A percentile compares a stretch with the other conserved stretches of the same genome.
Evolutionary conservation across 1,284 basidiomycete genomes (phyloP).

Genomic region (Polyporus tsugae): DNA sequence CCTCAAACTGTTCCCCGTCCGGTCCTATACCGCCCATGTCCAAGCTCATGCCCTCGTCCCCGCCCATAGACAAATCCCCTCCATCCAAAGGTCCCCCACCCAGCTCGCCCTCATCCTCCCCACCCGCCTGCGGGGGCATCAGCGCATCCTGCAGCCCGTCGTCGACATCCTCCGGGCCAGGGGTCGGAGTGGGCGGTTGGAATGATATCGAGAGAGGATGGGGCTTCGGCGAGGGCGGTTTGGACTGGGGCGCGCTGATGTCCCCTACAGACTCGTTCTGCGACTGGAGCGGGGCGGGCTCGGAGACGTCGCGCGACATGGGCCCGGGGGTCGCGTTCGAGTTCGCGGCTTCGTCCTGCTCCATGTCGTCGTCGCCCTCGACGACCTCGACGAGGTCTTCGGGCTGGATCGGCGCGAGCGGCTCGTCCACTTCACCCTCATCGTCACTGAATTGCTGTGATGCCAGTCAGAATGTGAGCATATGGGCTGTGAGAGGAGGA

Average conservation of each 20-base stretch:
- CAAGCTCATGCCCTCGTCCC: conserved; percentile 46
- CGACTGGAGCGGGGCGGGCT: conserved; percentile 36
- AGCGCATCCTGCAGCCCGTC: conserved; percentile 41
- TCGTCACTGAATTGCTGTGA: conserved; percentile 82
- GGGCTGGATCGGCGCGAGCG: conserved; percentile 78
- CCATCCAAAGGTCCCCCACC: conserved; percentile 29
- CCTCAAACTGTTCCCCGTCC: conserved; percentile 67
- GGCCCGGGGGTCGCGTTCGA: conserved; percentile 49
- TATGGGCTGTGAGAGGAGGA: background rate
- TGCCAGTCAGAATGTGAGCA: background rate
- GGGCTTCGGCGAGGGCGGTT: conserved; percentile 70
- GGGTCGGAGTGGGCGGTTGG: conserved; percentile 45
- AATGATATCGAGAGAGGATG: conserved; percentile 54
- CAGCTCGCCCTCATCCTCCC: conserved; percentile 16
- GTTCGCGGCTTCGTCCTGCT: conserved; percentile 69
- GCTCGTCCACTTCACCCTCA: conserved; percentile 77
- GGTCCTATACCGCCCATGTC: conserved; percentile 71
- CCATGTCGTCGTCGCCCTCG: conserved; percentile 63
- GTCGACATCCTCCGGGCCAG: conserved; percentile 41
- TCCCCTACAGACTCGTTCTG: conserved; percentile 50
- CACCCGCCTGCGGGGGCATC: conserved; percentile 27
- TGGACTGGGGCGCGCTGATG: conserved; percentile 48
- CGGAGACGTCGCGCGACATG: conserved; percentile 46
- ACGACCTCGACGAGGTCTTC: conserved; percentile 41
- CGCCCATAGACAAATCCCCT: conserved; percentile 54